Evolutionary conservation across 768 basidiomycete genomes (phyloP), one percentile per base, ranked within the genome.

Genomic region (Mycena venus): DNA sequence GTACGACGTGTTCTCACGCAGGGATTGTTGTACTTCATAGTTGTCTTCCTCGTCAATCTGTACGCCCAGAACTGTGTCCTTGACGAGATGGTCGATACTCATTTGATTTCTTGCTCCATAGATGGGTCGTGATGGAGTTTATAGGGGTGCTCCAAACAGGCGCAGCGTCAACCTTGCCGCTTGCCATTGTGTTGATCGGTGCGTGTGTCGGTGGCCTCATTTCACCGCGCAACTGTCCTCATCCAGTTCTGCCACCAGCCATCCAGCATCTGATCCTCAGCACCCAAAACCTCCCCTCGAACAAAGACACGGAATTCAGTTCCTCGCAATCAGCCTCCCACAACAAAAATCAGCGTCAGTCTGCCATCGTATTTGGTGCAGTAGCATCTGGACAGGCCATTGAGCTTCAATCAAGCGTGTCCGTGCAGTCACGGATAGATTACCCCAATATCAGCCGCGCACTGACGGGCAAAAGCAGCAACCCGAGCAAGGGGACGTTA

Each of bases 21-120:
- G 12, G 72, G 72, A 25, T 23, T 73, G 42, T 6, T 68, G 25
- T 73, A 68, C 38, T 56, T 55, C 40, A 19, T 68, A 11, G 66
- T 68, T 23, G 65, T 68, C 4, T 73, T 73, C 38, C 31, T 73
- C n/a, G 59, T 55, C 29, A 73, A 73, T 38, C 49, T 73, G 72
- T 73, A 55, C 19, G 71, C 21, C 38, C 29, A 29, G 34, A 55
- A 29, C 53, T 1, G 29, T 55, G 29, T 32, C 2, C 25, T 29
- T 62, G 40, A 11, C 17, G 40, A n/a, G 25, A 19, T 44, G 29
- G 60, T 47, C 47, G 14, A 14, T 31, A 31, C 29, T 55, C 27
- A 55, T 55, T 21, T 31, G 31, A 19, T 21, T 56, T 32, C 10
- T 56, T 5, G 29, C 0, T 32, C 53, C 14, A 25, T 25, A 68